phyloP scores from a whole-genome alignment of 2,329 filamentous ascomycete genomes.

The Magnaporthiopsis poae region DNA sequence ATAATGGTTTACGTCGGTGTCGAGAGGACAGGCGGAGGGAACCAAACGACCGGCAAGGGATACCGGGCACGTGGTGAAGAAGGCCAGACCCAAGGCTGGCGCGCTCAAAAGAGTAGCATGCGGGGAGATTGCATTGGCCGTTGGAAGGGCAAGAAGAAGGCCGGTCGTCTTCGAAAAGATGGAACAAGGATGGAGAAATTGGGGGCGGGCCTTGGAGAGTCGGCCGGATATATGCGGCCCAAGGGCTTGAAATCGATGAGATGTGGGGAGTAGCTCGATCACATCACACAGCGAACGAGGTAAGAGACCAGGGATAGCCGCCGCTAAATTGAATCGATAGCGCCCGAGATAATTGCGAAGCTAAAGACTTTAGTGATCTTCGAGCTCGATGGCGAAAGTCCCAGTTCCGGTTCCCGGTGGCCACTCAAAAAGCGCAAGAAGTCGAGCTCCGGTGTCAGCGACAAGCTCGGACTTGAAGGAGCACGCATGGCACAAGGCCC shows the following conservation, averaged over 20 bases:
- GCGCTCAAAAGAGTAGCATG: conserved; percentile 5
- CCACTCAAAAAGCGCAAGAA: not conserved
- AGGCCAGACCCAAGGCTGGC: conserved; percentile 11
- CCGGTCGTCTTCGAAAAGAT: not conserved
- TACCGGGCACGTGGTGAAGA: not conserved
- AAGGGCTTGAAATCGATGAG: not conserved
- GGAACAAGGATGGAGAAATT: not conserved
- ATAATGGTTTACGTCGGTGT: not conserved
- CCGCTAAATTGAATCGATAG: not conserved
- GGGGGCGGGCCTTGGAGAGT: conserved; percentile 5
- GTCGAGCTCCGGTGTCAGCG: not conserved
- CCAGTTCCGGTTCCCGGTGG: not conserved
- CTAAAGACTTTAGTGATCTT: not conserved
- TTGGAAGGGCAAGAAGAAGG: not conserved
- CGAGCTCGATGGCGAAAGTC: not conserved
- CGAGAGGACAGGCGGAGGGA: not conserved
- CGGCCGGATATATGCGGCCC: conserved; percentile 8
- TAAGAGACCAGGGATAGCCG: not conserved
- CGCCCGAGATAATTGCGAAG: not conserved
- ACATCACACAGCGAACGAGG: not conserved
- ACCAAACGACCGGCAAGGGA: not conserved
- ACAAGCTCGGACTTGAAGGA: not conserved
- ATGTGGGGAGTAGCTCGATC: not conserved
- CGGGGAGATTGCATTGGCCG: not conserved
- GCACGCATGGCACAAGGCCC: conserved; percentile 18